Base-by-base conservation (phyloP, 176 grass and related monocot species). In the Leersia perrieri region DNA sequence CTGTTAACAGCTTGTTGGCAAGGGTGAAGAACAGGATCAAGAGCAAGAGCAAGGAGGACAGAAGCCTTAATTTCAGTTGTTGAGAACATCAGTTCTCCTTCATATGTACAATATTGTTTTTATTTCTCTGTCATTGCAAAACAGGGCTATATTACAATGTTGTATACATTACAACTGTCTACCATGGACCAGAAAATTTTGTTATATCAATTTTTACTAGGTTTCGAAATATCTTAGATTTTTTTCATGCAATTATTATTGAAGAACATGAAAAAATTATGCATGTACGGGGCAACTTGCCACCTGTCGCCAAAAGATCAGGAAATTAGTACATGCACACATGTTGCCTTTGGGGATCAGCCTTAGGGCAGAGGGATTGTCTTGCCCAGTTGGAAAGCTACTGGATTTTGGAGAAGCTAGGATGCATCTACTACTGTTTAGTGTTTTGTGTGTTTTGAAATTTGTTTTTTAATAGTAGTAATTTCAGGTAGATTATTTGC, bases 1-100 rank as follows among this genome's bases (percentile, higher is more conserved):
- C 34, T 86, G 45, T 63, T 77, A 38, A 42, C 87, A 97, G 94
- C 89, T 97, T 68, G 89, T 97, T 40, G 82, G 62, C 60, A 92
- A 88, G 68, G 84, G 73, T 86, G 91, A 81, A 76, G 73, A 84
- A 76, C 75, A 91, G 68, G 76, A 83, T 74, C 75, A 89, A 80
- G 87, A 77, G 68, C 75, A 89, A 80, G 87, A 77, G 68, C 76
- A 85, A 77, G 57, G 60, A 77, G 78, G 53, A 66, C 60, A 66
- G 29, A 85, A 89, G 67, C 74, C 86, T 45, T 44, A 73, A 35
- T 89, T 70, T 62, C 28, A 27, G 15, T 41, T 68, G 25, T 60
- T 11, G 27, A 73, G 41, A 65, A 66, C 73, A 67, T 16, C 78
- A 81, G 23, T 15, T 23, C 22, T 80, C 41, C 22, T 40, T 12